phyloP scores from a whole-genome alignment of 768 basidiomycete species.

The Pisolithus albus region DNA sequence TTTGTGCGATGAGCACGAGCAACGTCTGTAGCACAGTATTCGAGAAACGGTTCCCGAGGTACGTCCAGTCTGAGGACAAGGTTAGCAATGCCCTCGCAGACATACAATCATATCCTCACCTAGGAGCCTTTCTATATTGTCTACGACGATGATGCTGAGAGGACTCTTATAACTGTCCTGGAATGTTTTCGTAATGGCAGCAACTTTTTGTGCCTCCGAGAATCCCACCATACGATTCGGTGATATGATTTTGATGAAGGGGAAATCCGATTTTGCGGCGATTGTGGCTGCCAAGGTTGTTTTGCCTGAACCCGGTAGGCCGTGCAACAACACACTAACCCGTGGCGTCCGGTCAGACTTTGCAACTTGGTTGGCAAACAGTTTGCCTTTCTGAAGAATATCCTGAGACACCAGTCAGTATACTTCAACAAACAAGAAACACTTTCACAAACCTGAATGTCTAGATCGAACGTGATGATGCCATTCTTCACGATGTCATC shows the following conservation, averaged over 20 bases:
- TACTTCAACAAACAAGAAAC: not conserved
- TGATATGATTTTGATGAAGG: constrained; percentile 96
- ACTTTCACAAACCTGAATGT: constrained; percentile 54
- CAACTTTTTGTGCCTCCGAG: constrained; percentile 87
- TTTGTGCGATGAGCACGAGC: constrained; percentile 77
- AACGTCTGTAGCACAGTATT: constrained; percentile 89
- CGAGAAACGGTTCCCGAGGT: constrained; percentile 94
- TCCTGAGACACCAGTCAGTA: constrained; percentile 43
- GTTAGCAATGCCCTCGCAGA: not conserved
- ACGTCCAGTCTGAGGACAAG: constrained; percentile 79
- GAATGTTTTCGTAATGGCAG: constrained; percentile 88
- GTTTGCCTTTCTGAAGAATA: constrained; percentile 74
- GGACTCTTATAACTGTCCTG: constrained; percentile 97
- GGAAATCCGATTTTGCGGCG: constrained; percentile 87
- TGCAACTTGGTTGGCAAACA: constrained; percentile 92
- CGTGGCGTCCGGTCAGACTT: constrained; percentile 85
- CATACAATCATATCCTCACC: constrained; percentile 41
- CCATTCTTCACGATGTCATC: constrained; percentile 92
- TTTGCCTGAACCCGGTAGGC: constrained; percentile 88
- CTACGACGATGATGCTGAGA: constrained; percentile 90
- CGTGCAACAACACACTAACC: constrained; percentile 85
- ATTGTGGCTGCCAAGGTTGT: constrained; percentile 93
- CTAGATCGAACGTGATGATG: constrained; percentile 78
- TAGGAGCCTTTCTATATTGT: constrained; percentile 87
- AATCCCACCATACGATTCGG: constrained; percentile 97